Percentiles rank a stretch among this genome's conserved stretches.
These are phyloP conservation scores for Hortiboletus campestris DNA, from an alignment of 768 basidiomycete genomes.

Conservation along the genomic window DNA sequence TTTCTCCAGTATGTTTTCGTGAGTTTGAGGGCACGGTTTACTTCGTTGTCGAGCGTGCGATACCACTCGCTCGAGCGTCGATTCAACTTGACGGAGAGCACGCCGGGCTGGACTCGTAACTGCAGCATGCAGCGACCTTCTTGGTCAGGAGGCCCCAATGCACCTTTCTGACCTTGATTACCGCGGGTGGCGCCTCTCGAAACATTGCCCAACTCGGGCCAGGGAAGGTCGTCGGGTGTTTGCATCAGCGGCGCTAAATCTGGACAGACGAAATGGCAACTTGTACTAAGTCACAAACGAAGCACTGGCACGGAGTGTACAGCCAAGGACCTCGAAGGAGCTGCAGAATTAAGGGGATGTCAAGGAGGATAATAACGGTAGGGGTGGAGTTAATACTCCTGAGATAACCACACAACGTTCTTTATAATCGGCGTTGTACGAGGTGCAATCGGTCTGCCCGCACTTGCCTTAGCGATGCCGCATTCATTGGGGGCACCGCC, in stretches of 20 bases:
- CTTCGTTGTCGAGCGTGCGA: conserved; percentile 71
- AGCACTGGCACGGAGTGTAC: conserved; percentile 10
- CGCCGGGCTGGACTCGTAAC: conserved; percentile 79
- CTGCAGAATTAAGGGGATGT: conserved; percentile 16
- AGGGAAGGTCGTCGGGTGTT: conserved; percentile 70
- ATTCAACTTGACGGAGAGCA: conserved; percentile 72
- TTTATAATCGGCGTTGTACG: conserved; percentile 36
- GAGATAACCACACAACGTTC: conserved; percentile 34
- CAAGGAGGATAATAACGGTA: conserved; percentile 26
- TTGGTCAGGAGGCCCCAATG: conserved; percentile 64
- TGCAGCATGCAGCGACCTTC: conserved; percentile 79
- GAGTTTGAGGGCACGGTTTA: conserved; percentile 76
- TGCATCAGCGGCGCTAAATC: conserved; percentile 33
- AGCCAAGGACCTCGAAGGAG: conserved; percentile 13
- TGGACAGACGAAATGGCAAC: conserved; percentile 6
- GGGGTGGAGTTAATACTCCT: conserved; percentile 38
- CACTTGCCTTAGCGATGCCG: conserved; percentile 36
- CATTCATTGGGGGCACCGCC: conserved; percentile 34
- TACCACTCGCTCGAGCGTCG: conserved; percentile 82
- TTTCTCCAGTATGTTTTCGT: conserved; percentile 89
- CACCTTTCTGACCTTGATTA: conserved; percentile 85
- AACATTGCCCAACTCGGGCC: conserved; percentile 84
- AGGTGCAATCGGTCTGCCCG: conserved; percentile 26
- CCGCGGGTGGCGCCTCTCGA: conserved; percentile 81
- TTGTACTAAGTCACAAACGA: neutral